Percentiles rank a stretch among this genome's conserved stretches.
Conservation (phyloP, 116 monocot species). For the Iris pallida region DNA sequence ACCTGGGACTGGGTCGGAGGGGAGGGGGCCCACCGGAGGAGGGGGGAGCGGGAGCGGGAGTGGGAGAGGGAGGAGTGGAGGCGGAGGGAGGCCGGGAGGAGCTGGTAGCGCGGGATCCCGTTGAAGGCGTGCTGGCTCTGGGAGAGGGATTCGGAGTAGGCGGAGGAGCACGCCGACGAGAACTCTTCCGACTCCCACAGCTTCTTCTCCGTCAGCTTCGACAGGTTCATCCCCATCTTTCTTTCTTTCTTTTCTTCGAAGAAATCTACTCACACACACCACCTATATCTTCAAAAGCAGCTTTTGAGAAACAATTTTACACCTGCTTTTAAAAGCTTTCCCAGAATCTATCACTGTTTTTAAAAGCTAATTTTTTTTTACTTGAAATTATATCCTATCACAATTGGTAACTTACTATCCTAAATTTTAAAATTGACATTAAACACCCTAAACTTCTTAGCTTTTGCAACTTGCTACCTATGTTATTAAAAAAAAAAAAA, state of each 20-base stretch:
- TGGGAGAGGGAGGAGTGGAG: slow-evolving; percentile 2
- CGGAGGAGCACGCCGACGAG: slow-evolving; percentile 2
- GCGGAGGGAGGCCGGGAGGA: slow-evolving; percentile 6
- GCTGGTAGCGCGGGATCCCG: not conserved
- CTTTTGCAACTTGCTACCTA: too few relatives aligned
- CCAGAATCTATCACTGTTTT: too few relatives aligned
- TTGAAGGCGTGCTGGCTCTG: not conserved
- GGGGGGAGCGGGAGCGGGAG: not conserved
- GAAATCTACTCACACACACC: too few relatives aligned
- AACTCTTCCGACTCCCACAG: not conserved
- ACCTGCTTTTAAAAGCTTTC: too few relatives aligned
- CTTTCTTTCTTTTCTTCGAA: not conserved
- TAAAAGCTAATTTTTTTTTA: too few relatives aligned
- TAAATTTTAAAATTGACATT: too few relatives aligned
- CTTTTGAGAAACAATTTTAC: too few relatives aligned
- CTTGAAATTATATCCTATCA: too few relatives aligned
- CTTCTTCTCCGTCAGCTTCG: not conserved
- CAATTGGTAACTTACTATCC: too few relatives aligned
- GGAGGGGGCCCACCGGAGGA: slow-evolving; percentile 13
- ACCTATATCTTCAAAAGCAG: too few relatives aligned
- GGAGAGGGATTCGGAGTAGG: not conserved
- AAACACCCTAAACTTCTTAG: too few relatives aligned
- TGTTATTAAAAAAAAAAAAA: too few relatives aligned
- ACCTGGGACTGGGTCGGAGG: not conserved
- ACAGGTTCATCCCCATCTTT: slow-evolving; percentile 9